Base-by-base conservation (phyloP, 2,329 filamentous ascomycete genomes). In the Coleophoma crateriformis region DNA sequence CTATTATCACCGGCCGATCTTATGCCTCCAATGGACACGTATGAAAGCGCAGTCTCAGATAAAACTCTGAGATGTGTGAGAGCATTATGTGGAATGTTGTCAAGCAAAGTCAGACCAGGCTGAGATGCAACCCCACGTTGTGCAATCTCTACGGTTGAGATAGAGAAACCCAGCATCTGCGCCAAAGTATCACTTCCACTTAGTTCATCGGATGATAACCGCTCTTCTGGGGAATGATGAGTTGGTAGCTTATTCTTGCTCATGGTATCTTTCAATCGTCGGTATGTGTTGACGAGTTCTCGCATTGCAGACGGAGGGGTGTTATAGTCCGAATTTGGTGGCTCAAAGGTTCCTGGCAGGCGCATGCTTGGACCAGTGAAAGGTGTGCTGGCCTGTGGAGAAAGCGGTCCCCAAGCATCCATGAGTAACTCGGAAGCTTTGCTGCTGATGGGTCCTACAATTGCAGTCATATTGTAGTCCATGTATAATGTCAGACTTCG, bases 21-120 rank as follows among this genome's bases (percentile, higher is more conserved):
- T 39, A 92, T 75, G 4, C 82, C 82, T 2, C 89, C 88, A 51
- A 95, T 76, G 1, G 89, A 81, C 48, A 91, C 79, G 66, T 94
- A 97, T 0, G 91, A 91, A 32, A 87, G 81, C 1, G 88, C 87
- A 1, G 91, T 97, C 70, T 96, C 94, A 1, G 89, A 85, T 20
- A 97, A 73, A 27, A 97, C 85, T 45, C 91, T 87, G 27, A 99
- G 75, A 64, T 97, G 90, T 2, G 88, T 94, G 52, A 99, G 72
- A 1, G 82, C 79, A 64, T 95, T 84, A 50, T 92, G 87, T 0
- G 94, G 85, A 46, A 97, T 86, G 61, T 85, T 90, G 57, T 92
- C 87, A 17, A 97, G 69, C 42, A 97, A 71, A 5, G 87, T 92
- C 66, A 82, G 77, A 48, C 88, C 85, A 43, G 81, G 78, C 55